phyloP scores from a whole-genome alignment of 371 early-diverging fungal species.

The Batrachochytrium dendrobatidis region DNA sequence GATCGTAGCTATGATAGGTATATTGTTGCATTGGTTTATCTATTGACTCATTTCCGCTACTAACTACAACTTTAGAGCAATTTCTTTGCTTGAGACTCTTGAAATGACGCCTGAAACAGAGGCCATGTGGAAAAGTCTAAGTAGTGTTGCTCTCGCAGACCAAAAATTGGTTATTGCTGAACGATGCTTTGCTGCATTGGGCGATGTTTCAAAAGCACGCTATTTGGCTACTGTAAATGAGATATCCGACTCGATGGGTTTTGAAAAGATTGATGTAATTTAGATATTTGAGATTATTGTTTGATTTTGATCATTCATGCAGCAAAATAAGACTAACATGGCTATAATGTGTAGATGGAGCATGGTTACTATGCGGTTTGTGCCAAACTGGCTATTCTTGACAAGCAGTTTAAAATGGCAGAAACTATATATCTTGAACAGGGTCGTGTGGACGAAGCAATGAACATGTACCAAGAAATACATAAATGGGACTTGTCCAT shows the following conservation, averaged over 20 bases:
- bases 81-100: slow-evolving; percentile 43
- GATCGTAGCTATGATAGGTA: slow-evolving; percentile 46
- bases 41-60: slow-evolving; percentile 5
- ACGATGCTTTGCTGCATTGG: slow-evolving; percentile 44
- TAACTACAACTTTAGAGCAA: slow-evolving; percentile 26
- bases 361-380: slow-evolving; percentile 26
- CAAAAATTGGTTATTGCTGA: slow-evolving; percentile 38
- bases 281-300: too few species aligned
- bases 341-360: slow-evolving; percentile 1
- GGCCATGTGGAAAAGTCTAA: slow-evolving; percentile 49
- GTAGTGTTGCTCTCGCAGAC: slow-evolving; percentile 35
- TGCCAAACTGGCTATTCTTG: slow-evolving; percentile 44
- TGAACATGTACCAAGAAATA: slow-evolving; percentile 55
- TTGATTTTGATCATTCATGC: slow-evolving; percentile 4
- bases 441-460: slow-evolving; percentile 44
- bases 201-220: slow-evolving; percentile 39
- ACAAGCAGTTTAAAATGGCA: slow-evolving; percentile 50
- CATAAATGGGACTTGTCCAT: slow-evolving; percentile 53
- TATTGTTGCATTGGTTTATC: not conserved
- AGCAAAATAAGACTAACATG: not conserved
- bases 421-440: slow-evolving; percentile 47
- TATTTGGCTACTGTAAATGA: slow-evolving; percentile 35
- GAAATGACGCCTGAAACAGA: slow-evolving; percentile 49
- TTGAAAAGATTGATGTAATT: slow-evolving; percentile 14
- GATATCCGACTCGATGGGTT: slow-evolving; percentile 13